These are phyloP conservation scores for Asclepias syriaca DNA, from an alignment of 257 asterid genomes.

Conservation along the genomic window DNA sequence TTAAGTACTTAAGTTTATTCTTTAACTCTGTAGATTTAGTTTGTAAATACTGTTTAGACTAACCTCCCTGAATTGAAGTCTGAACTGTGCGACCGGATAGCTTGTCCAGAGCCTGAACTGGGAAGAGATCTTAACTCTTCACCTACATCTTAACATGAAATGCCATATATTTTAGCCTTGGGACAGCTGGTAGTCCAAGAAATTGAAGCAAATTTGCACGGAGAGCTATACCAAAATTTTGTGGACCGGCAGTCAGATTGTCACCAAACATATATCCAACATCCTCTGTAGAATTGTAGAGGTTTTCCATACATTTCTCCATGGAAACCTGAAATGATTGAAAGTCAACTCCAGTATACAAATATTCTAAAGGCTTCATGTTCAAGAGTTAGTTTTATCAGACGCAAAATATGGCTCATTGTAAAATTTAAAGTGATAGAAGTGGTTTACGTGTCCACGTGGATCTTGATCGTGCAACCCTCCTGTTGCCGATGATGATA, in stretches of 20 bases:
- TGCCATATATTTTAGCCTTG: slow-evolving; percentile 7
- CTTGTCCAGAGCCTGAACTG: slow-evolving; percentile 70
- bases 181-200: slow-evolving; percentile 1
- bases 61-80: slow-evolving; percentile 66
- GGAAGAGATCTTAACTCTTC: slow-evolving; percentile 63
- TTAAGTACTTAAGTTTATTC: neutral
- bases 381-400: slow-evolving; percentile 29
- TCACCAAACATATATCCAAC: slow-evolving; percentile 18
- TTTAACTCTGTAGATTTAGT: neutral
- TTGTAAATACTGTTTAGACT: slow-evolving; percentile 12
- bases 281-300: slow-evolving; percentile 11
- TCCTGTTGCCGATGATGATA: slow-evolving; percentile 60
- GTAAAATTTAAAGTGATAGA: neutral
- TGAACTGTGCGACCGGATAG: slow-evolving; percentile 35
- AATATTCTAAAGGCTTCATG: slow-evolving; percentile 58
- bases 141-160: slow-evolving; percentile 32
- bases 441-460: slow-evolving; percentile 45
- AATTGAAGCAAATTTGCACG: slow-evolving; percentile 7
- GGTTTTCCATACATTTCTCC: slow-evolving; percentile 56
- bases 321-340: slow-evolving; percentile 33
- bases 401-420: slow-evolving; percentile 10
- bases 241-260: slow-evolving; percentile 59
- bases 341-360: slow-evolving; percentile 40
- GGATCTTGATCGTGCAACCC: slow-evolving; percentile 36
- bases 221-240: slow-evolving; percentile 48